Evolutionary conservation across 768 basidiomycete species (phyloP).

Genomic region (Boletus fagicola): DNA sequence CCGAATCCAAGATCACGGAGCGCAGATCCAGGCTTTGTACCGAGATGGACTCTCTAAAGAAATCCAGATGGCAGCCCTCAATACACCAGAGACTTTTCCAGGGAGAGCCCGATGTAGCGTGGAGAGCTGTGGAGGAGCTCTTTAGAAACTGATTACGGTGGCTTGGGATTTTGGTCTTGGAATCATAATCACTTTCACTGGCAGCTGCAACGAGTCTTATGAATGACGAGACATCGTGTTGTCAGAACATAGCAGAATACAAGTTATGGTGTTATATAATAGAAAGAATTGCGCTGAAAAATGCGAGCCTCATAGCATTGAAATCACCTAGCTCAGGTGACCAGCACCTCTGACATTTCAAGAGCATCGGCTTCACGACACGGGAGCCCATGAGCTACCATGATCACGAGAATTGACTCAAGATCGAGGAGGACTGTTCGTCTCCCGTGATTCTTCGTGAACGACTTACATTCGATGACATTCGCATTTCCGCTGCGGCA

Average conservation of each 20-base stretch:
- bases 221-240: neutral
- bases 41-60: neutral
- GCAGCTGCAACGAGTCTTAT: neutral
- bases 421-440: neutral
- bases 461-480: neutral
- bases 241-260: neutral
- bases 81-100: slow-evolving; percentile 6
- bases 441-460: neutral
- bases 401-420: neutral
- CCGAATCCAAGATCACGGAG: neutral
- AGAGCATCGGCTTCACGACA: no score
- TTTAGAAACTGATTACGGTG: neutral
- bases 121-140: slow-evolving; percentile 12
- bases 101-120: slow-evolving; percentile 15
- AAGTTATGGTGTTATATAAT: neutral
- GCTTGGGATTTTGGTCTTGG: neutral
- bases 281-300: neutral
- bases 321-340: neutral
- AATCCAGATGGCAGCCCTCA: neutral
- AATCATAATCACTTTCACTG: neutral
- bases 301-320: neutral
- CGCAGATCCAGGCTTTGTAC: neutral
- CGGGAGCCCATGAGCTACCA: neutral
- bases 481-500: slow-evolving; percentile 8
- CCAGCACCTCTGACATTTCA: neutral